These are phyloP conservation scores for Rachicladosporium sp. DNA, from an alignment of 2,329 filamentous ascomycete species.

Conservation along the genomic window DNA sequence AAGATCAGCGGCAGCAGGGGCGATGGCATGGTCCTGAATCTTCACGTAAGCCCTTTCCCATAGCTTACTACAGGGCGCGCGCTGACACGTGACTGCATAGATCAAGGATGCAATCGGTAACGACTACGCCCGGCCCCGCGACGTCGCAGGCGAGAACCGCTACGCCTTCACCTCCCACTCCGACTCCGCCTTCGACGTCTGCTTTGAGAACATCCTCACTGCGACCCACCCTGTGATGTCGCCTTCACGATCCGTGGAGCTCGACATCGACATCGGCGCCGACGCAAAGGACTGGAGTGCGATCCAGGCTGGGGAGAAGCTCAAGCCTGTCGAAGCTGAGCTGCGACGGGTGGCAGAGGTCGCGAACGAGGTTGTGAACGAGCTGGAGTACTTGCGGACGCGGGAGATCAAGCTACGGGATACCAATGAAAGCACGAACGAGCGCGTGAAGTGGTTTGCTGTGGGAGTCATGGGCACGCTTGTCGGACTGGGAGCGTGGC, in stretches of 20 bases:
- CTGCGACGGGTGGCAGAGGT: slow-evolving; percentile 86
- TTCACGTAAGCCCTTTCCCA: slow-evolving; percentile 59
- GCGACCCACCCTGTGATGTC: slow-evolving; percentile 33
- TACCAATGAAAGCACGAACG: slow-evolving; percentile 99
- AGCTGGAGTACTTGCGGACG: slow-evolving; percentile 89
- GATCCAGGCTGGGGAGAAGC: slow-evolving; percentile 88
- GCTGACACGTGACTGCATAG: slow-evolving; percentile 34
- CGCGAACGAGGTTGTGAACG: slow-evolving; percentile 72
- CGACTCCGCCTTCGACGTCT: slow-evolving; percentile 44
- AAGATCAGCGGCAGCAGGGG: slow-evolving; percentile 75
- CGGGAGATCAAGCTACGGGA: slow-evolving; percentile 93
- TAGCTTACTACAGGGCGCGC: slow-evolving; percentile 16
- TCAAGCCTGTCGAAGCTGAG: slow-evolving; percentile 91
- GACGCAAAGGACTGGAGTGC: slow-evolving; percentile 97
- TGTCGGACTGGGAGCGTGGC: slow-evolving; percentile 82
- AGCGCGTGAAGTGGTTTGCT: slow-evolving; percentile 96
- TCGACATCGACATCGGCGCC: slow-evolving; percentile 91
- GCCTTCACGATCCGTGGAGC: slow-evolving; percentile 63
- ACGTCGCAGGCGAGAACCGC: slow-evolving; percentile 81
- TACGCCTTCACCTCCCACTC: slow-evolving; percentile 88
- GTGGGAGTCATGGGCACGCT: slow-evolving; percentile 86
- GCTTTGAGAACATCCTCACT: slow-evolving; percentile 33
- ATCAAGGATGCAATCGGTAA: slow-evolving; percentile 93
- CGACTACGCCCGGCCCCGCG: slow-evolving; percentile 84
- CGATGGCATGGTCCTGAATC: slow-evolving; percentile 87